Evolutionary conservation across 2,329 filamentous ascomycete genomes (phyloP).

Genomic region (Aspergillus carbonarius): DNA sequence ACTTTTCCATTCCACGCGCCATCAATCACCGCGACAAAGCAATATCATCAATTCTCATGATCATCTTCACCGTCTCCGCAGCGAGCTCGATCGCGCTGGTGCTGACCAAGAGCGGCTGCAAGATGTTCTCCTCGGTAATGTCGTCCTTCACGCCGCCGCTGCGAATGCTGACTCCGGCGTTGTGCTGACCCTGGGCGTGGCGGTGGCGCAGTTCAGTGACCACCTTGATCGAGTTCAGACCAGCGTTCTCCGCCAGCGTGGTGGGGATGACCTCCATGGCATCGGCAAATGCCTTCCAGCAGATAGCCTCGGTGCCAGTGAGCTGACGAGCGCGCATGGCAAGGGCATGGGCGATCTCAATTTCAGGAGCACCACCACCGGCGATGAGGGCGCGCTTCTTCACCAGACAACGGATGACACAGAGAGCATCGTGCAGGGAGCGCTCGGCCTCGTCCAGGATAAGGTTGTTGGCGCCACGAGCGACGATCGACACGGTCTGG

Average conservation of each 20-base stretch:
- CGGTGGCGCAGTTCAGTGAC: conserved; percentile 93
- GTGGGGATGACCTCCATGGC: conserved; percentile 97
- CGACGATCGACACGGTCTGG: conserved; percentile 90
- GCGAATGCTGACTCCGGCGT: conserved; percentile 97
- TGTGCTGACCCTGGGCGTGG: conserved; percentile 92
- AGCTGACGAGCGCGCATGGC: conserved; percentile 78
- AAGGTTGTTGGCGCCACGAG: conserved; percentile 87
- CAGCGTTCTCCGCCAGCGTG: conserved; percentile 94
- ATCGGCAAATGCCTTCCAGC: conserved; percentile 98
- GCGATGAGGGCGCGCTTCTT: conserved; percentile 99
- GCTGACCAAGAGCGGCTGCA: conserved; percentile 93
- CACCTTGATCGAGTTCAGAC: conserved; percentile 97
- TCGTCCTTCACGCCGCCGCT: conserved; percentile 95
- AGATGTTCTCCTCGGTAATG: conserved; percentile 93
- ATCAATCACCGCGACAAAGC: conserved; percentile 51
- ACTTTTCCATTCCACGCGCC: conserved; percentile 8
- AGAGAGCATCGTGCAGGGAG: conserved; percentile 93
- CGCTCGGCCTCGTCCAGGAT: conserved; percentile 98
- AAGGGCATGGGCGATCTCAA: conserved; percentile 88
- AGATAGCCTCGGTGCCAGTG: conserved; percentile 91
- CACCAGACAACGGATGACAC: conserved; percentile 93
- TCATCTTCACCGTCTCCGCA: conserved; percentile 98
- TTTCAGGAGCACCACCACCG: conserved; percentile 92
- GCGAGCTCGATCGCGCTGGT: conserved; percentile 97
- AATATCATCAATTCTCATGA: conserved; percentile 68